phyloP scores from a whole-genome alignment of 1,284 basidiomycete species.

The Apiotrichum veenhuisii region DNA sequence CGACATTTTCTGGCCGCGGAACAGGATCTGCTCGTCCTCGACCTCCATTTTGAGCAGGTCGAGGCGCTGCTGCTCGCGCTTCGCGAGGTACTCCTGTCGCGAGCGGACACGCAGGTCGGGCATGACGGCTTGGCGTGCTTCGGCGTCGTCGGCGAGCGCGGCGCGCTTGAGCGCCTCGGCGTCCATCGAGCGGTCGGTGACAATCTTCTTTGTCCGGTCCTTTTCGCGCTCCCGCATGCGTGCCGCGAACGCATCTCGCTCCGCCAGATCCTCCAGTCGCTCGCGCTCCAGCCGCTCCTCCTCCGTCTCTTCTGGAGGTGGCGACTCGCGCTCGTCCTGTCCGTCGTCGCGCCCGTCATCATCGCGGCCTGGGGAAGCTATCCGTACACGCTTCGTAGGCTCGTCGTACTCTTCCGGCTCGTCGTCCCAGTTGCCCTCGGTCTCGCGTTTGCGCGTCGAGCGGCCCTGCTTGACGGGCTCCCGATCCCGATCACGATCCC shows the following conservation, averaged over 20 bases:
- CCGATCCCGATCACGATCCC: constrained; percentile 27
- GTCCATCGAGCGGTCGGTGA: constrained; percentile 82
- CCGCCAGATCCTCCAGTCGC: constrained; percentile 70
- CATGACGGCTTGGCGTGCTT: constrained; percentile 71
- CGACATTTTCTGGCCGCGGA: constrained; percentile 75
- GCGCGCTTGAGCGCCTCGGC: constrained; percentile 78
- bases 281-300: constrained; percentile 68
- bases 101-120: constrained; percentile 79
- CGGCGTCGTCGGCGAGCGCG: constrained; percentile 77
- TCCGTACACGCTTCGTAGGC: constrained; percentile 49
- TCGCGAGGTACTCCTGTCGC: constrained; percentile 89
- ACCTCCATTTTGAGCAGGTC: constrained; percentile 91
- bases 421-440: constrained; percentile 50
- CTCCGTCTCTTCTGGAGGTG: constrained; percentile 56
- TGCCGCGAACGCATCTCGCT: constrained; percentile 89
- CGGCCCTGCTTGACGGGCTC: constrained; percentile 57
- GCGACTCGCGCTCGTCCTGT: constrained; percentile 1
- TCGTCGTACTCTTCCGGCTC: constrained; percentile 65
- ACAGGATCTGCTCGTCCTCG: constrained; percentile 82
- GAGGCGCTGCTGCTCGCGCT: constrained; percentile 92
- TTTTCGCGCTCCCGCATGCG: constrained; percentile 79
- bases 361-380: constrained; percentile 37
- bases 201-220: constrained; percentile 82
- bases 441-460: constrained; percentile 68
- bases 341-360: constrained; percentile 10